phyloP scores from a whole-genome alignment of 768 basidiomycete genomes.

The Lactarius evosmus region DNA sequence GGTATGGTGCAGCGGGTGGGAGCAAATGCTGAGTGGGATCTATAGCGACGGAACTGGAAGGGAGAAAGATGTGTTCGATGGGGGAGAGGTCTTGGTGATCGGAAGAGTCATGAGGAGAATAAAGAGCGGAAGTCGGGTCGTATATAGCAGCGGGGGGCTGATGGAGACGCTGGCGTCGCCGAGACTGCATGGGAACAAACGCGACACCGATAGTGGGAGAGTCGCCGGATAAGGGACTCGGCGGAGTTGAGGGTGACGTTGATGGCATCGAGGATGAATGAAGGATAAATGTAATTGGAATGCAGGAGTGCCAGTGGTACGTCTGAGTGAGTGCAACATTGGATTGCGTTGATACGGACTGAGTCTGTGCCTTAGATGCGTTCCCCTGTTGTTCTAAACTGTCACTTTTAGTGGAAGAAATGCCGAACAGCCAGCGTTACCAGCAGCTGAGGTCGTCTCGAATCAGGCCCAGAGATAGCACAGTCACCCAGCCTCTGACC shows the following conservation, averaged over 20 bases:
- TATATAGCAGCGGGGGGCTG: constrained; percentile 22
- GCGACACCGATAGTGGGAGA: not conserved
- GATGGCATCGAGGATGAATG: constrained; percentile 20
- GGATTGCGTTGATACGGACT: constrained; percentile 1
- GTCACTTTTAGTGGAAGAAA: not conserved
- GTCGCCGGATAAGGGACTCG: constrained; percentile 3
- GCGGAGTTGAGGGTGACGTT: constrained; percentile 13
- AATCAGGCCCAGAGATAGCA: not conserved
- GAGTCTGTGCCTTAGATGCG: constrained; percentile 3
- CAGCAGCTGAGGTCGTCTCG: constrained; percentile 5
- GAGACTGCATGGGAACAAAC: not conserved
- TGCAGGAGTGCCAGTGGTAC: too few relatives aligned
- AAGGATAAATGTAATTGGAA: not conserved
- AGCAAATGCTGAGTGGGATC: constrained; percentile 7
- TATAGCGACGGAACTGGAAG: constrained; percentile 1
- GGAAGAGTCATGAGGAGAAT: constrained; percentile 5
- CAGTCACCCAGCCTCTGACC: too few relatives aligned
- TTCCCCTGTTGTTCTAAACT: not conserved
- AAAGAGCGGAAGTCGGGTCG: not conserved
- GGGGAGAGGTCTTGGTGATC: not conserved
- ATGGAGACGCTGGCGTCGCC: constrained; percentile 14
- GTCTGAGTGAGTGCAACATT: too few relatives aligned
- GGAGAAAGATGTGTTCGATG: not conserved
- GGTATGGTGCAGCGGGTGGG: constrained; percentile 4
- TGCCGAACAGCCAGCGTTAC: not conserved